A percentile compares a stretch with the other conserved stretches of the same genome.
These are phyloP conservation scores for Alternaria conjuncta DNA, from an alignment of 2,329 filamentous ascomycete species.

Conservation along the genomic window DNA sequence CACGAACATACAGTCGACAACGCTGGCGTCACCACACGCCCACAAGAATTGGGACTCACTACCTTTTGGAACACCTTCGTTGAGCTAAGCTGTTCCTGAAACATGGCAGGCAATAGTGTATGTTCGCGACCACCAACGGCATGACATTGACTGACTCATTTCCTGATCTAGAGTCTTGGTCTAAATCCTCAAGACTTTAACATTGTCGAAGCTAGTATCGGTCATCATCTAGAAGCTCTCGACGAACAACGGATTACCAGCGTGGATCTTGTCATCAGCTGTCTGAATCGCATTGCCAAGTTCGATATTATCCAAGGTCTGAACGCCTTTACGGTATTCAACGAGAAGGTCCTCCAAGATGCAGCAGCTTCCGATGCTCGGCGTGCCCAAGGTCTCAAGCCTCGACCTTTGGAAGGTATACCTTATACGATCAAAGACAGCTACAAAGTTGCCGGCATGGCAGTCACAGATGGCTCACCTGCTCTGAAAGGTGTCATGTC, in stretches of 20 bases:
- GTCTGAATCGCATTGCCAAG: constrained; percentile 56
- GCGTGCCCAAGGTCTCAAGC: constrained; percentile 46
- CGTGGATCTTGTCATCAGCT: constrained; percentile 55
- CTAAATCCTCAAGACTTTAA: constrained; percentile 18
- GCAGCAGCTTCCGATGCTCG: constrained; percentile 56
- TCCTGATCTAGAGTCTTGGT: background rate
- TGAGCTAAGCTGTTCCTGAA: background rate
- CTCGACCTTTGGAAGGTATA: constrained; percentile 60
- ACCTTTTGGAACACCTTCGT: background rate
- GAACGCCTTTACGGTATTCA: constrained; percentile 59
- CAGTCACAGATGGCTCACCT: constrained; percentile 61
- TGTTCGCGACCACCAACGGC: background rate
- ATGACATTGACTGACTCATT: background rate
- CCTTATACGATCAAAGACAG: constrained; percentile 65
- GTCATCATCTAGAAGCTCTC: constrained; percentile 54
- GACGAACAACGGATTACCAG: constrained; percentile 49
- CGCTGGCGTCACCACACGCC: background rate
- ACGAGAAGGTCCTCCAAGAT: constrained; percentile 54
- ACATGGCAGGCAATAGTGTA: constrained; percentile 5
- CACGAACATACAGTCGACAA: background rate
- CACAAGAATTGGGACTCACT: background rate
- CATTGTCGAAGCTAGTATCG: constrained; percentile 58
- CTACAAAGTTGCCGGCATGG: constrained; percentile 62
- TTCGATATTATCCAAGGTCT: constrained; percentile 56
- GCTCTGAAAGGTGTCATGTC: constrained; percentile 60